Base-by-base conservation (phyloP, 2,329 filamentous ascomycete species). In the Epichloe brachyelytri region DNA sequence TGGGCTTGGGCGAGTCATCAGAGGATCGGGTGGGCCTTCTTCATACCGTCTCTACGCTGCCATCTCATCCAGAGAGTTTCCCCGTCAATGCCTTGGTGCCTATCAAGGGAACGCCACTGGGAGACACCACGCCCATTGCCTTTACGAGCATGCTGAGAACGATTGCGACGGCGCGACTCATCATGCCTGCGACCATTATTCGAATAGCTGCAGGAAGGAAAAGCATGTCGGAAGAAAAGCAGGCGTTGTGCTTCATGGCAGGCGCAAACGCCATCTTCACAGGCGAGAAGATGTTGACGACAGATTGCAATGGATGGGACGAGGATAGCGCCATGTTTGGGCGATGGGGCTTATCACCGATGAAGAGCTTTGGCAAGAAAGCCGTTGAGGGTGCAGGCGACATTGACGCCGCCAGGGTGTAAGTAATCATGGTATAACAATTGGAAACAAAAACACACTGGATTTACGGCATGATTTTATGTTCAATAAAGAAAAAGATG, bases 231-330 rank as follows among this genome's bases (percentile, higher is more conserved):
- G 89, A 95, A 70, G 88, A 93, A 68, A 85, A 95, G 71, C 89
- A 95, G 70, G 83, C 88, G 14, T 65, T 91, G 57, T 95, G 88
- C 68, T 95, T 95, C 71, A 83, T 87, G 78, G 88, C 88, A 0
- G 89, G 89, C 14, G 89, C 89, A 1, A 95, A 95, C 60, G 89
- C 89, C n/a, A 85, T 95, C 36, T 95, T 95, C 64, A 95, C 89
- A 0, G 89, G 89, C 8, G 89, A 95, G 72, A 95, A 91, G 76
- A 95, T 95, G 89, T 67, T 95, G 68, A 95, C 89, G 4, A 95
- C 89, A 0, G 86, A 89, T 52, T 94, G 88, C 64, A 90, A 88
- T 58, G 87, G 88, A 33, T 95, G 87, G 86, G 88, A 93, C 55
- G 86, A 94, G 68, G 89, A 95, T 62, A 82, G 79, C 55, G 81